Evolutionary conservation across 306 rosid genomes (phyloP).

Genomic region (Aeschynomene evenia): DNA sequence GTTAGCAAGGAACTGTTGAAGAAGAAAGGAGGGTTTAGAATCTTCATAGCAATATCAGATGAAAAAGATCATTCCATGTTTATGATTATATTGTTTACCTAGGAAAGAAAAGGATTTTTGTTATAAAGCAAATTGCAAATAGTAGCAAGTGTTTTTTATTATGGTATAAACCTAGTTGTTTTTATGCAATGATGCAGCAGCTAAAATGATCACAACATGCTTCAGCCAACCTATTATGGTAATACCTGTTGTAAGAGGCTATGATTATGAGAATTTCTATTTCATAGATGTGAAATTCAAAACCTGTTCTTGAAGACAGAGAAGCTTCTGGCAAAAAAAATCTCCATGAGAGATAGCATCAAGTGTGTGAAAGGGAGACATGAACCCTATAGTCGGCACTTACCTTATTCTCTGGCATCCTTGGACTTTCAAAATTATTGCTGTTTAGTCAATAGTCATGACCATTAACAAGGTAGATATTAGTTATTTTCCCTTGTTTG

Average conservation of each 20-base stretch:
- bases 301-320: neutral
- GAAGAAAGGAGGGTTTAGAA: conserved; percentile 16
- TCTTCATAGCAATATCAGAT: neutral
- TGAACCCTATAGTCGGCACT: neutral
- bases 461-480: conserved; percentile 5
- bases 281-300: neutral
- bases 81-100: neutral
- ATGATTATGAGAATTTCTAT: neutral
- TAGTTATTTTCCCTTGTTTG: neutral
- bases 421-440: conserved; percentile 7
- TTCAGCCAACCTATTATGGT: neutral
- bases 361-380: conserved; percentile 18
- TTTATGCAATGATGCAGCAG: conserved; percentile 3
- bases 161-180: neutral
- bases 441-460: neutral
- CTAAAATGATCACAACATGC: conserved; percentile 13
- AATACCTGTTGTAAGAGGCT: neutral
- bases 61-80: conserved; percentile 3
- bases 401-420: neutral
- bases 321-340: neutral
- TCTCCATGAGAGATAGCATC: neutral
- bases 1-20: conserved; percentile 18
- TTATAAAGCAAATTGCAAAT: neutral
- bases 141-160: neutral
- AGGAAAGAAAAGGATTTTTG: neutral